Evolutionary conservation across 2,329 filamentous ascomycete genomes (phyloP), one percentile per base, ranked within the genome.

Genomic region (Tolypocladium tropicale): DNA sequence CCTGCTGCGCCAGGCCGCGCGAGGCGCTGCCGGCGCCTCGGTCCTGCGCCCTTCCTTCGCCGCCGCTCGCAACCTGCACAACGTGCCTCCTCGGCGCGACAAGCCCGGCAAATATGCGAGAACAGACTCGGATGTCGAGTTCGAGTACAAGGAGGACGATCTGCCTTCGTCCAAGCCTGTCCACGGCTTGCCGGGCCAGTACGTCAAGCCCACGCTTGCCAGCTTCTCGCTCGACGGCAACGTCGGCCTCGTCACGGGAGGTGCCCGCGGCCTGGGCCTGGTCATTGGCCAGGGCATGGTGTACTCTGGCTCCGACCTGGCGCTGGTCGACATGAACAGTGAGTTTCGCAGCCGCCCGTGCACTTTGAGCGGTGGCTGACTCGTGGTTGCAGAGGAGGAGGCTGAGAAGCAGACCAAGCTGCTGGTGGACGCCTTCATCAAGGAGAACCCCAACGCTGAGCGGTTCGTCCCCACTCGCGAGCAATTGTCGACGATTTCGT

Each of bases 301-400:
- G 54, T 86, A 90, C 54, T 94, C 89, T 55, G 93, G 93, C 54
- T 89, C 90, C 11, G 86, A 95, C 70, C 79, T 96, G 59, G 93
- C 93, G 46, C 89, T 97, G 71, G 90, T 96, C 43, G 93, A 97
- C 70, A 78, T 96, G 76, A 96, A 97, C 75, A 88, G 89, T 93
- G 39, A 7, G 58, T 41, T 18, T 28, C 16, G 12, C 14, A 16
- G 7, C 12, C 18, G 21, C 9, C 3, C 6, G 9, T 6, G 9
- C 16, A n/a, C 51, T 14, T 2, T 16, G 23, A 30, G 2, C 18
- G 18, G 23, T 18, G 34, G 25, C 51, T 34, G 33, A 49, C 46
- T 5, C 9, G 9, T n/a, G 28, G 16, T 37, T 54, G 58, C 65
- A 93, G 89, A 89, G 77, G 88, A 93, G 43, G 90, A 96, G 73